Base-by-base conservation (phyloP, 2,329 filamentous ascomycete species). In the Keithomyces neogunnii region DNA sequence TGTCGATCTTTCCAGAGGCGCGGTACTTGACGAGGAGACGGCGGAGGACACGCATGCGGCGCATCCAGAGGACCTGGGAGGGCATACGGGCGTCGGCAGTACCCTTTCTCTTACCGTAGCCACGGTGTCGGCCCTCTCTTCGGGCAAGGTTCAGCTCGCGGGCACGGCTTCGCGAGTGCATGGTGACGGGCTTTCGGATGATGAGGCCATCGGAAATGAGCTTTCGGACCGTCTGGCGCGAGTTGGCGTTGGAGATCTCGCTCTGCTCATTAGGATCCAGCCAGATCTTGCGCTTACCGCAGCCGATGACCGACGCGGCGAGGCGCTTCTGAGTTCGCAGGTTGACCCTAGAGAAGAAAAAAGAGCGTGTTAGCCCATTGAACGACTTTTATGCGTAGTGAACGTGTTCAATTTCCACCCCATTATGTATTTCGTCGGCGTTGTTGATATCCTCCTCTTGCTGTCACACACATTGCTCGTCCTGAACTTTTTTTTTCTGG, bases 71-170 rank as follows among this genome's bases (percentile, higher is more conserved):
- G 67, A 99, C 82, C 81, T 96, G 90, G 76, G 85, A 86, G 72
- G 92, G 92, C 93, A 99, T 99, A 86, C 93, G 89, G 73, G 93
- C 92, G 74, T 99, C 92, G 73, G 89, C 89, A 70, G 95, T 97
- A 96, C 93, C 95, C 92, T 99, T 99, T 78, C 93, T 89, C 90
- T 99, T 99, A 89, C 93, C 93, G 81, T 96, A 96, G 73, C 93
- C 93, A 77, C 93, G 88, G 84, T 99, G 93, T 78, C 93, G 85
- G 72, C 93, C 93, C 71, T 95, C 91, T 72, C 91, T 84, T 78
- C 93, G 86, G 73, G 93, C 88, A 61, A 89, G 88, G 75, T 88
- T 95, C 74, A 99, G 83, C 77, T 93, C 91, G 69, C 95, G 88
- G 70, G 93, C 93, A 71, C 93, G 89, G 69, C 89, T 85, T 78